A percentile compares a stretch with the other conserved stretches of the same genome.
Evolutionary conservation across 441 rosid genomes (phyloP).

Genomic region (Bruguiera hainesii): DNA sequence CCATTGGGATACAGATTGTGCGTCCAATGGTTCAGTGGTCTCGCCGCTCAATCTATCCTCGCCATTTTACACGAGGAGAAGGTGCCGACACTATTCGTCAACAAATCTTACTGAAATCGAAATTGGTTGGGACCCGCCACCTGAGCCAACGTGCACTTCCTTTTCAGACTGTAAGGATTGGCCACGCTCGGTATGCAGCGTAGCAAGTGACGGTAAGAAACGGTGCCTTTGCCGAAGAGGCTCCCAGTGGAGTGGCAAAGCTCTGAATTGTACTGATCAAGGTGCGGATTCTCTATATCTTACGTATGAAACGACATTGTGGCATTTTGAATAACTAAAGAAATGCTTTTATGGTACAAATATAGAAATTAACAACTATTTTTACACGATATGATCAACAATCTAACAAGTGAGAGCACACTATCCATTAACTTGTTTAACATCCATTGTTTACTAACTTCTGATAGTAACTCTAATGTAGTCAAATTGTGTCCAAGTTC

Average conservation of each 20-base stretch:
- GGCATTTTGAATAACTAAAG: too few species aligned
- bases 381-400: too few species aligned
- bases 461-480: too few species aligned
- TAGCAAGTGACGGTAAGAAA: constrained; percentile 29
- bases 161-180: constrained; percentile 56
- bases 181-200: constrained; percentile 51
- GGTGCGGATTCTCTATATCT: constrained; percentile 27
- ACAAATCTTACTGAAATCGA: constrained; percentile 42
- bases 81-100: constrained; percentile 30
- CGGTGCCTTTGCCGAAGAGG: constrained; percentile 44
- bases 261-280: constrained; percentile 39
- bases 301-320: too few species aligned
- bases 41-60: constrained; percentile 33
- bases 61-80: constrained; percentile 38
- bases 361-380: too few species aligned
- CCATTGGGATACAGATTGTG: constrained; percentile 32
- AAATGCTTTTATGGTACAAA: too few species aligned
- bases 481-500: neutral
- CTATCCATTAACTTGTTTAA: too few species aligned
- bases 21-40: neutral
- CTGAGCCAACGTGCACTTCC: constrained; percentile 50
- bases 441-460: too few species aligned
- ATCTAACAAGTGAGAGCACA: too few species aligned
- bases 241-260: constrained; percentile 45
- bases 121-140: constrained; percentile 53